phyloP scores from a whole-genome alignment of 768 basidiomycete genomes.

The Leccinum olivaceopallidum region DNA sequence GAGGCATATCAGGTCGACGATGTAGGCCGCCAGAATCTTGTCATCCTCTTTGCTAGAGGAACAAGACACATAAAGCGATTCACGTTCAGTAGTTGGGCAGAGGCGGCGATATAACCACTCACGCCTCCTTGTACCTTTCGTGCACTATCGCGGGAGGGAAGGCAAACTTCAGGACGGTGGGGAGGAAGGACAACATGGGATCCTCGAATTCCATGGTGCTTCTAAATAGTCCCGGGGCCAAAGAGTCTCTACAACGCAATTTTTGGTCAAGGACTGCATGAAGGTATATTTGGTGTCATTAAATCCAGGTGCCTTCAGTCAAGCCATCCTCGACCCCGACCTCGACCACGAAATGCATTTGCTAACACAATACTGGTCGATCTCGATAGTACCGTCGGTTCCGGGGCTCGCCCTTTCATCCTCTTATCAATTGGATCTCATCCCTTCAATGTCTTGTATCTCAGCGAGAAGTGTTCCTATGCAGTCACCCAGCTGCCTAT shows the following conservation, averaged over 20 bases:
- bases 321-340: too few relatives aligned
- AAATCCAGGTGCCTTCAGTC: too few relatives aligned
- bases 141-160: not conserved
- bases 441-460: too few relatives aligned
- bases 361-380: too few relatives aligned
- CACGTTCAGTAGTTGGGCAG: too few relatives aligned
- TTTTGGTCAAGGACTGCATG: not conserved
- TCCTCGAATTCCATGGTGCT: not conserved
- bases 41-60: conserved; percentile 8
- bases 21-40: conserved; percentile 14
- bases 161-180: not conserved
- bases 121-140: conserved; percentile 7
- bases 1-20: conserved; percentile 15
- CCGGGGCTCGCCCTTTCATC: too few relatives aligned
- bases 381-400: too few relatives aligned
- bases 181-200: not conserved
- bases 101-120: not conserved
- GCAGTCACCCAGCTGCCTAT: too few relatives aligned
- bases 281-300: too few relatives aligned
- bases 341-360: too few relatives aligned
- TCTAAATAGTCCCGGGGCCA: not conserved
- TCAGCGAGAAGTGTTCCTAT: too few relatives aligned
- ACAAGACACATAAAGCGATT: not conserved
- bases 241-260: not conserved
- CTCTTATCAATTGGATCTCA: too few relatives aligned